Base-by-base conservation (phyloP, 805 yeast genomes). In the Phaffomyces thermotolerans region DNA sequence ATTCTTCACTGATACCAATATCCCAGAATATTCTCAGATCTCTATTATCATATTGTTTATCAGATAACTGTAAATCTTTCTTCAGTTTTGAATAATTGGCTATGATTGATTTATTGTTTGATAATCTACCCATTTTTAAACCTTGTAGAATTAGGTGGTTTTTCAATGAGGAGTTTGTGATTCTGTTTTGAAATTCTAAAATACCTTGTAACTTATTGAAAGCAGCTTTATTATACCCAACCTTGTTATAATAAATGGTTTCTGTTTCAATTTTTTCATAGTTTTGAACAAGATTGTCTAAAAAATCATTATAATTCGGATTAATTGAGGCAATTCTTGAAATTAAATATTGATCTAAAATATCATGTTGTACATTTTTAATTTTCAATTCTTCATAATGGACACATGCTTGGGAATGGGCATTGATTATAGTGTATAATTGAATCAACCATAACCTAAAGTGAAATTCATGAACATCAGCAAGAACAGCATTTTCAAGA, bases 311-410 rank as follows among this genome's bases (percentile, higher is more conserved):
- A 33, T 43, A 40, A 2, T 66, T 52, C 0, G 86, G 85, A 33
- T 56, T 59, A 1, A 70, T 48, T 0, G 77, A 56, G 1, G 79
- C 66, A 23, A 69, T 51, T 39, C 86, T 69, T 0, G 78, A 67
- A 9, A 70, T 62, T 9, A 81, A 53, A 48, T 73, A 69, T 48
- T 78, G 75, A 12, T 81, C 74, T 38, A 84, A 59, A 0, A 86
- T 75, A 54, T 90, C 96, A 40, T 72, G 68, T 62, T 91, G 98
- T 8, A 89, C 62, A 64, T 81, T 79, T 56, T 84, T 86, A 52
- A 88, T 75, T 32, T 78, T 76, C 41, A 90, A 61, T 1, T 67
- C 56, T 14, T 71, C 60, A 58, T 74, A 88, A 37, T 78, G 75
- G 8, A 60, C 57, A 30, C 60, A 52, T 0, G 90, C 81, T 35